Conservation (phyloP, 306 rosid species). For the Sindora glabra region DNA sequence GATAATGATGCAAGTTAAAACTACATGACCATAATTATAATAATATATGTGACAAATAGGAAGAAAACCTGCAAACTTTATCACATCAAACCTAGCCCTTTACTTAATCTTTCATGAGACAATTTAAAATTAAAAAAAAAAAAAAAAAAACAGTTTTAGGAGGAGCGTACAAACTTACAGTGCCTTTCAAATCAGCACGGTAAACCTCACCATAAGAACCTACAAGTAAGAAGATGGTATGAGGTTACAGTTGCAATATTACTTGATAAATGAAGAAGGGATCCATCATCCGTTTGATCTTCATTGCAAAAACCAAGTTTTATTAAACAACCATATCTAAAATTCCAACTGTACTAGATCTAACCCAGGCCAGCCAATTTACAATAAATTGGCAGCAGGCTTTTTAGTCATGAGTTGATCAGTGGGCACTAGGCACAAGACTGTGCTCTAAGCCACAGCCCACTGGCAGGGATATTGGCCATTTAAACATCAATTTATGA, state of each 20-base stretch:
- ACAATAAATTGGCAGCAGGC: neutral
- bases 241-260: slow-evolving; percentile 9
- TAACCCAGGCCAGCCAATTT: neutral
- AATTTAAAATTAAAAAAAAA: neutral
- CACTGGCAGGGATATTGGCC: too few species aligned
- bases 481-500: too few species aligned
- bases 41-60: neutral
- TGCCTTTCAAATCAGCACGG: slow-evolving; percentile 83
- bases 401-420: too few species aligned
- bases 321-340: slow-evolving; percentile 4
- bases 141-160: neutral
- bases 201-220: slow-evolving; percentile 88
- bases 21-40: neutral
- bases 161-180: slow-evolving; percentile 50
- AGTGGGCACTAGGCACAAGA: too few species aligned
- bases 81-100: neutral
- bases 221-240: slow-evolving; percentile 5
- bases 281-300: neutral
- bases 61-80: slow-evolving; percentile 3
- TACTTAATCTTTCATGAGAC: neutral
- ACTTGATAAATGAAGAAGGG: neutral
- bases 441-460: too few species aligned
- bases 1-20: slow-evolving; percentile 1
- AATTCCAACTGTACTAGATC: neutral
- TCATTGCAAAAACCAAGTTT: neutral